Evolutionary conservation across 495 filamentous ascomycete genomes (phyloP).

Genomic region (Astrothelium macrocarpum): DNA sequence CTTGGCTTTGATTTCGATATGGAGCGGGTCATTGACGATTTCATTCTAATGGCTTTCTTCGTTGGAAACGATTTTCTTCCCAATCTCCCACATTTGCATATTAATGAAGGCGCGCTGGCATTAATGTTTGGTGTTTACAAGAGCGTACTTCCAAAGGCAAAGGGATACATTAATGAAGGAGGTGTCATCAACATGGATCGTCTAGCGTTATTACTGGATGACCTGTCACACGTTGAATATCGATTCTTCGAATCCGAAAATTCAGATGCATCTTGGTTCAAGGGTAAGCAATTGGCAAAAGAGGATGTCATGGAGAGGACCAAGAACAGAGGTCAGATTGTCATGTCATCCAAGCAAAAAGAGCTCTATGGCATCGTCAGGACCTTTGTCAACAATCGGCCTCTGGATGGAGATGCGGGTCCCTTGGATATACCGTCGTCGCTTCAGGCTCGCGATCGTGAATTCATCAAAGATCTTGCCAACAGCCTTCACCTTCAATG

Average conservation of each 20-base stretch:
- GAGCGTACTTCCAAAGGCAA: conserved; percentile 70
- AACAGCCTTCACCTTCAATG: conserved; percentile 72
- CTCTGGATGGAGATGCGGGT: conserved; percentile 34
- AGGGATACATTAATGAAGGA: conserved; percentile 93
- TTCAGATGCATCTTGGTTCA: conserved; percentile 84
- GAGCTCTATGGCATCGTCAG: conserved; percentile 73
- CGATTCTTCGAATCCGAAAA: conserved; percentile 85
- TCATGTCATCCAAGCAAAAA: conserved; percentile 73
- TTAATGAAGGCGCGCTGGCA: conserved; percentile 93
- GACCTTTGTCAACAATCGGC: conserved; percentile 61
- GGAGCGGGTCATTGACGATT: conserved; percentile 96
- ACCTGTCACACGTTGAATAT: conserved; percentile 75
- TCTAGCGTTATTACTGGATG: conserved; percentile 67
- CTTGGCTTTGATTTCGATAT: conserved; percentile 79
- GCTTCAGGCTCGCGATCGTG: conserved; percentile 76
- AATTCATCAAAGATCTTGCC: conserved; percentile 83
- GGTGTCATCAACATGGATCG: conserved; percentile 82
- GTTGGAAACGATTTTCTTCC: conserved; percentile 99
- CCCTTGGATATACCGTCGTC: conserved; percentile 61
- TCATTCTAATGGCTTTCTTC: conserved; percentile 99
- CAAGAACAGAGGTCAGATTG: conserved; percentile 49
- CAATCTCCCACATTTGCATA: conserved; percentile 90
- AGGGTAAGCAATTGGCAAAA: conserved; percentile 61
- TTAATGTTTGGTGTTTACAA: conserved; percentile 98
- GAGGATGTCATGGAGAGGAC: conserved; percentile 54